Evolutionary conservation across 2,329 filamentous ascomycete genomes (phyloP), one percentile per base, ranked within the genome.

Genomic region (Fusarium begoniae): DNA sequence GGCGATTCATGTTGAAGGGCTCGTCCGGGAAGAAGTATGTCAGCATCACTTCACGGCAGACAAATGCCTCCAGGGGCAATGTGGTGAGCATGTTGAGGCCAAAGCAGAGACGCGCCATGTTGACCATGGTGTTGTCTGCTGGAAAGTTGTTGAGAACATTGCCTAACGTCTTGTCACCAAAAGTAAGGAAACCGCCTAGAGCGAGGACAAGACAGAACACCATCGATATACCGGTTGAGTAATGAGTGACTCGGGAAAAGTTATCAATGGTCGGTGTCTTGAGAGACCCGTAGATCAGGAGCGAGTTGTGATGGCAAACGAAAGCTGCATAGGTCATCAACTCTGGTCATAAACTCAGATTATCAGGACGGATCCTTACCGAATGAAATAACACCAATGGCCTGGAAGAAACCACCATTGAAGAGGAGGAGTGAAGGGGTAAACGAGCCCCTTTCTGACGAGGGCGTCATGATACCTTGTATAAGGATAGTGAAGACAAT

Each of bases 91-190:
- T 99, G 87, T 99, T 99, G 75, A 99, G 89, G 5, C 96, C 96
- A 80, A 99, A 98, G 84, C 94, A 98, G 57, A 99, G 88, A 60
- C 96, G 92, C 28, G 96, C 96, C 66, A 99, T 88, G 83, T 98
- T 98, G 80, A 98, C 95, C 90, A 98, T 92, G 77, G 92, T 88
- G 83, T 98, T 98, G 83, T 97, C 91, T 26, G 91, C 87, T 4
- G 95, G 93, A 80, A 99, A 98, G 85, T 99, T 99, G 87, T 99
- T 99, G 78, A 99, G 91, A 59, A 99, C 94, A 82, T 99, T 99
- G 80, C 96, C 96, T 75, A 95, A 87, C 8, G 96, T 99, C 79
- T 92, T 90, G 83, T 96, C 94, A 72, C 96, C 96, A 80, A 99
- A 99, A 24, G 93, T 95, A 48, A 99, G 88, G 84, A 98, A 98